A percentile compares a stretch with the other conserved stretches of the same genome.
These are phyloP conservation scores for Kazachstania viticola DNA, from an alignment of 805 yeast species.

Conservation along the genomic window DNA sequence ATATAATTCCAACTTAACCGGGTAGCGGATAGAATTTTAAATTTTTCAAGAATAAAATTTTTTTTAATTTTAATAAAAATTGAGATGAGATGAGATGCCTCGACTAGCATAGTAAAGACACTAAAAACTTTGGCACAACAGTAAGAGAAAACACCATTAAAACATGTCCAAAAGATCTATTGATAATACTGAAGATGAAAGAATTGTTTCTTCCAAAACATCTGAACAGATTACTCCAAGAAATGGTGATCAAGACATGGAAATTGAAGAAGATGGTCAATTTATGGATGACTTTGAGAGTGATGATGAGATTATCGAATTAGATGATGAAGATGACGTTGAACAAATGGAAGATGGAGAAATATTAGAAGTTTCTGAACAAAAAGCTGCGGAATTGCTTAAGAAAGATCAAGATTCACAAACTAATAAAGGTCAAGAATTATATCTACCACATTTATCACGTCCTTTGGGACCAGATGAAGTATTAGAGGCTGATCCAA, in stretches of 20 bases:
- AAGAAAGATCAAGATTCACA: slow-evolving; percentile 30
- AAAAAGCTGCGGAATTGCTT: slow-evolving; percentile 27
- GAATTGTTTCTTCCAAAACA: slow-evolving; percentile 32
- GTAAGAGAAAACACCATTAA: too few species aligned
- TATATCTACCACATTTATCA: slow-evolving; percentile 81
- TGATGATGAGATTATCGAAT: slow-evolving; percentile 79
- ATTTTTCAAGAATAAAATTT: too few species aligned
- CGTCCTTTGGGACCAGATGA: slow-evolving; percentile 92
- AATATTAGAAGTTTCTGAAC: slow-evolving; percentile 26
- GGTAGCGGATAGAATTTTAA: too few species aligned
- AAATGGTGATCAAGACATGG: slow-evolving; percentile 32
- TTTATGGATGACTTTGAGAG: slow-evolving; percentile 89
- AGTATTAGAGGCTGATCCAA: slow-evolving; percentile 90
- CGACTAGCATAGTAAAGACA: too few species aligned
- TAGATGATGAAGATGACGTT: slow-evolving; percentile 48
- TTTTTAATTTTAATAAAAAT: too few species aligned
- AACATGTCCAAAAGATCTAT: slow-evolving; percentile 45
- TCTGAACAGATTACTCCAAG: slow-evolving; percentile 24
- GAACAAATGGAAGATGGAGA: slow-evolving; percentile 26
- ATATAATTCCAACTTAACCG: too few species aligned
- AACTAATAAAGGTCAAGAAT: slow-evolving; percentile 28
- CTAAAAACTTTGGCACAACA: too few species aligned
- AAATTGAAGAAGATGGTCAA: slow-evolving; percentile 76
- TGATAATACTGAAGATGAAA: slow-evolving; percentile 27
- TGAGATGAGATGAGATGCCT: too few species aligned